Evolutionary conservation across 345 rosid genomes (phyloP).

Genomic region (Melaleuca quinquenervia): DNA sequence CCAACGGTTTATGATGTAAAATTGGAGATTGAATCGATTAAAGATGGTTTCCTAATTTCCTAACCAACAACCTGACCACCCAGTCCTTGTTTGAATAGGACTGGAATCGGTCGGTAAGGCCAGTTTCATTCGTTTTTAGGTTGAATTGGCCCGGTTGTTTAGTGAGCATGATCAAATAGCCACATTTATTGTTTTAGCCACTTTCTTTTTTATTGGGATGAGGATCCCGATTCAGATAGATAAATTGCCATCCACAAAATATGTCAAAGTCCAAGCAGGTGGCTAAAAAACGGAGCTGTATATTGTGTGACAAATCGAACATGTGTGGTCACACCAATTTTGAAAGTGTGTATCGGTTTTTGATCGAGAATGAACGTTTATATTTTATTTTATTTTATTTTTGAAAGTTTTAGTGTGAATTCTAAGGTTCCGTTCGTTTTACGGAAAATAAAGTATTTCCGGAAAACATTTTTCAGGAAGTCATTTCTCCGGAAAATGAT

Average conservation of each 20-base stretch:
- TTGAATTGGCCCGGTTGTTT: accelerated
- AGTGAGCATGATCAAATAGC: accelerated
- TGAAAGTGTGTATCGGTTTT: background rate
- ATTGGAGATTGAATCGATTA: accelerated
- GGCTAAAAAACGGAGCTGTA: background rate
- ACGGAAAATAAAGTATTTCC: no score
- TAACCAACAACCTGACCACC: accelerated
- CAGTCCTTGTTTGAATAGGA: accelerated
- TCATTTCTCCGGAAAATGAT: no score
- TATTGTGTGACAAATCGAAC: background rate
- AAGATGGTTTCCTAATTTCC: background rate
- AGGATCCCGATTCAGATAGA: accelerated
- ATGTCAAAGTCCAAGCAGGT: background rate
- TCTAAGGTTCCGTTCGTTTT: no score
- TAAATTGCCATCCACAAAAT: background rate
- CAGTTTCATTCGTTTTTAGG: accelerated
- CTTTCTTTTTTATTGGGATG: accelerated
- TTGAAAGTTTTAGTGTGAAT: background rate
- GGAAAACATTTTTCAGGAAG: no score
- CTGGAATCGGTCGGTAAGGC: accelerated
- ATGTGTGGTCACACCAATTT: background rate
- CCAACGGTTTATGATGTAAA: background rate
- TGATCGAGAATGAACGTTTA: background rate
- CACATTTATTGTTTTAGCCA: background rate
- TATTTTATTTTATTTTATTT: no score